Evolutionary conservation across 2,329 filamentous ascomycete genomes (phyloP).

Genomic region (Cercospora citrullina): DNA sequence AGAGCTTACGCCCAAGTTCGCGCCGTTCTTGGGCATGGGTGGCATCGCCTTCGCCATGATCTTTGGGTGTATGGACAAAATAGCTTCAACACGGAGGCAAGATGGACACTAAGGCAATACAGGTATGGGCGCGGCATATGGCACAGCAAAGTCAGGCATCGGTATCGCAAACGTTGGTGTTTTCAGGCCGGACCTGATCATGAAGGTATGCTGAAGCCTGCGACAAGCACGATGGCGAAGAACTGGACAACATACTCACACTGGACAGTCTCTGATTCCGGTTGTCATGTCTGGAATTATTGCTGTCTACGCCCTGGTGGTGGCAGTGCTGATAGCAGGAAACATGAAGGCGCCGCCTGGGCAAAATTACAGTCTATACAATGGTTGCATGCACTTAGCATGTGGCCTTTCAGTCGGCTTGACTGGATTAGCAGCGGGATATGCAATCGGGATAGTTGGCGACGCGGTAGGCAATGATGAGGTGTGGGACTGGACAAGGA

Average conservation of each 20-base stretch:
- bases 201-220: slow-evolving; percentile 65
- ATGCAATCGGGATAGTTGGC: slow-evolving; percentile 93
- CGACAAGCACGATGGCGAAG: background rate
- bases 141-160: slow-evolving; percentile 84
- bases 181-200: slow-evolving; percentile 82
- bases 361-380: slow-evolving; percentile 78
- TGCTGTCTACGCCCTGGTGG: slow-evolving; percentile 95
- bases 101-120: slow-evolving; percentile 31
- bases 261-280: slow-evolving; percentile 70
- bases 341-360: slow-evolving; percentile 73
- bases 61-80: slow-evolving; percentile 67
- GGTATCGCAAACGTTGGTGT: slow-evolving; percentile 83
- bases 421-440: slow-evolving; percentile 89
- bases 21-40: slow-evolving; percentile 84
- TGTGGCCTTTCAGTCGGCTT: slow-evolving; percentile 89
- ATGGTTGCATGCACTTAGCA: slow-evolving; percentile 89
- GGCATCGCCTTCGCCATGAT: slow-evolving; percentile 81
- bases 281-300: slow-evolving; percentile 99
- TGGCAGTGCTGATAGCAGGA: slow-evolving; percentile 91
- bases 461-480: slow-evolving; percentile 64
- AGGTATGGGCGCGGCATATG: slow-evolving; percentile 77
- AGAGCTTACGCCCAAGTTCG: slow-evolving; percentile 73
- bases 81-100: background rate
- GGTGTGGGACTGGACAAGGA: background rate
- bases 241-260: slow-evolving; percentile 26